Conservation (phyloP, 2,329 filamentous ascomycete species). For the Phialocephala sp. region DNA sequence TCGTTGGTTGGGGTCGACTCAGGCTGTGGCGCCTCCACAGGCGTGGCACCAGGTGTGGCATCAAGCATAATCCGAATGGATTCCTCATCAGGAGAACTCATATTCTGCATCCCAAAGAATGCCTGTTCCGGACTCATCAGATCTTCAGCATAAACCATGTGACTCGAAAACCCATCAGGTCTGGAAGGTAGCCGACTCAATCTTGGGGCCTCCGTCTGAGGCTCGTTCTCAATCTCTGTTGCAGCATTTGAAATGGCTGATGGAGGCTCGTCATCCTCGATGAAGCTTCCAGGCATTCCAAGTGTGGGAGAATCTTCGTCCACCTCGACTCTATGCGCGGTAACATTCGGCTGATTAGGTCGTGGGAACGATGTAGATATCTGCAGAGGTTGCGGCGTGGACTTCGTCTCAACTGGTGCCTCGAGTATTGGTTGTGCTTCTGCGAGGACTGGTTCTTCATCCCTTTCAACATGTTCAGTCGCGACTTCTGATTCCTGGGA, state of each 20-base stretch:
- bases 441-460: conserved; percentile 14
- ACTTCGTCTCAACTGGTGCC: conserved; percentile 15
- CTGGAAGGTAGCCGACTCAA: conserved; percentile 31
- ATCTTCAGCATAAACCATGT: conserved; percentile 29
- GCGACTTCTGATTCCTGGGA: conserved; percentile 42
- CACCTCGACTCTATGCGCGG: conserved; percentile 12
- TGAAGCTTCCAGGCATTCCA: conserved; percentile 68
- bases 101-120: conserved; percentile 32
- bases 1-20: conserved; percentile 30
- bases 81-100: conserved; percentile 27
- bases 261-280: conserved; percentile 55
- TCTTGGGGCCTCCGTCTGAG: conserved; percentile 60
- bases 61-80: conserved; percentile 40
- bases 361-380: conserved; percentile 37
- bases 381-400: conserved; percentile 30
- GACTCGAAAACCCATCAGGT: conserved; percentile 33
- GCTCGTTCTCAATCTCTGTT: conserved; percentile 78
- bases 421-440: conserved; percentile 19
- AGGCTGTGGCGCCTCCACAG: conserved; percentile 29
- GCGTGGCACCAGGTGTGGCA: conserved; percentile 31
- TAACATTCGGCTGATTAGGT: conserved; percentile 9
- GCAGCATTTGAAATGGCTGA: conserved; percentile 66
- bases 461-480: conserved; percentile 1
- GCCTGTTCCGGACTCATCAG: conserved; percentile 36
- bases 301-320: conserved; percentile 67